These are phyloP conservation scores for Russula sp. DNA, from an alignment of 768 basidiomycete genomes.

Conservation along the genomic window DNA sequence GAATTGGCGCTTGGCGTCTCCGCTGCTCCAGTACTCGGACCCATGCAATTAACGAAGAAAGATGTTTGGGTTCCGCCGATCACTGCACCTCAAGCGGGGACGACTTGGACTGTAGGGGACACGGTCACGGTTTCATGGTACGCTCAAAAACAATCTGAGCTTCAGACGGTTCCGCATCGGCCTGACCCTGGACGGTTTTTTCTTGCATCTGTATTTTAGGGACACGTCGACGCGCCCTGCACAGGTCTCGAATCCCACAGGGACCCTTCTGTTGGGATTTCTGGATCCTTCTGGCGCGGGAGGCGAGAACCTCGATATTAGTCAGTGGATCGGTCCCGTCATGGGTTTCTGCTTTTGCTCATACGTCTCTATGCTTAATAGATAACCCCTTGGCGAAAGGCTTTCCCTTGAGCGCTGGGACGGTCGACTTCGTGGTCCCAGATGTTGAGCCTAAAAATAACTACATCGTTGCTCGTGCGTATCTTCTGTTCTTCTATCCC, in stretches of 20 bases:
- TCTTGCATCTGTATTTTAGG: slow-evolving; percentile 32
- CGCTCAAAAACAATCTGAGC: slow-evolving; percentile 12
- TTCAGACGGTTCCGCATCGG: not conserved
- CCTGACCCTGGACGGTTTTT: not conserved
- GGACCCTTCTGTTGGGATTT: slow-evolving; percentile 48
- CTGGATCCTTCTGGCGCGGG: slow-evolving; percentile 33
- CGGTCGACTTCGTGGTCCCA: slow-evolving; percentile 49
- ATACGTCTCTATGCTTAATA: slow-evolving; percentile 26
- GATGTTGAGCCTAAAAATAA: slow-evolving; percentile 37
- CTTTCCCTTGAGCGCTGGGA: slow-evolving; percentile 48
- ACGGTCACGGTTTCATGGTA: slow-evolving; percentile 50
- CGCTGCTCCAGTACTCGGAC: not conserved
- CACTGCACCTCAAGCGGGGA: slow-evolving; percentile 39
- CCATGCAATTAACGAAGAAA: not conserved
- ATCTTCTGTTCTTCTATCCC: not conserved
- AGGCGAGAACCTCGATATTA: slow-evolving; percentile 49
- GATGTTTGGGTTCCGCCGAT: slow-evolving; percentile 48
- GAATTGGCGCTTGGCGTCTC: not conserved
- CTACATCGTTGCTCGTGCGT: slow-evolving; percentile 63
- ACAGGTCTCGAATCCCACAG: slow-evolving; percentile 38
- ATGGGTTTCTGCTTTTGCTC: slow-evolving; percentile 22
- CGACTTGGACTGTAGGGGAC: slow-evolving; percentile 47
- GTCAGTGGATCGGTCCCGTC: slow-evolving; percentile 30
- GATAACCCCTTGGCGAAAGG: slow-evolving; percentile 51
- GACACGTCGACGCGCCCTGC: slow-evolving; percentile 35